Evolutionary conservation across 2,329 filamentous ascomycete genomes (phyloP).

Genomic region (Claviceps digitariae): DNA sequence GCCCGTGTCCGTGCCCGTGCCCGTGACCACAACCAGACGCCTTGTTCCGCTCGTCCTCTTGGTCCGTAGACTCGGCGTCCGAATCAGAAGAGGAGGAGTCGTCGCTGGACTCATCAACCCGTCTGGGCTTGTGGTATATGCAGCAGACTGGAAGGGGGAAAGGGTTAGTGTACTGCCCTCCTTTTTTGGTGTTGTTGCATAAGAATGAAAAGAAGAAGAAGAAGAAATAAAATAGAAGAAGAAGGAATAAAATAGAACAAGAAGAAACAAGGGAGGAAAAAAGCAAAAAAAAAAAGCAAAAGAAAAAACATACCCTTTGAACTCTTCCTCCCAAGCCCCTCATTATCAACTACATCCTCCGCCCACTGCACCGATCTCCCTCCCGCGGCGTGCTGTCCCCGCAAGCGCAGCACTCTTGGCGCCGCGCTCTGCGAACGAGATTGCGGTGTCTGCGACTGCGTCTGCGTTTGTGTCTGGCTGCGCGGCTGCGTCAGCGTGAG

Average conservation of each 20-base stretch:
- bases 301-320: conserved; percentile 57
- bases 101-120: conserved; percentile 68
- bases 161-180: too few species aligned
- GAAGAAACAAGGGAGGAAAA: neutral
- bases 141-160: conserved; percentile 67
- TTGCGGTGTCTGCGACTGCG: conserved; percentile 3
- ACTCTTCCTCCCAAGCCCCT: conserved; percentile 83
- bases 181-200: too few species aligned
- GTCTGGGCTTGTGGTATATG: conserved; percentile 84
- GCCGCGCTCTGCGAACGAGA: conserved; percentile 19
- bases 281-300: too few species aligned
- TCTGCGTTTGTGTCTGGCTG: conserved; percentile 11
- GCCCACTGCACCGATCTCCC: conserved; percentile 74
- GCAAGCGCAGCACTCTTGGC: conserved; percentile 34
- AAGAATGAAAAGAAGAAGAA: neutral
- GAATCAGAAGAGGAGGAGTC: conserved; percentile 35
- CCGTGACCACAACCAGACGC: neutral
- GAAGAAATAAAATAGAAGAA: neutral
- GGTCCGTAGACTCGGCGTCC: conserved; percentile 1
- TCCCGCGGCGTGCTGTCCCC: conserved; percentile 31
- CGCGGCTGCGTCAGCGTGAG: neutral
- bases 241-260: neutral
- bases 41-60: conserved; percentile 9
- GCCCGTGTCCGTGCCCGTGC: neutral
- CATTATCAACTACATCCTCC: conserved; percentile 87